These are phyloP conservation scores for slime mould (Dictyostelium discoideum) DNA, from an alignment of 78 protist species.

Conservation along the genomic window DNA sequence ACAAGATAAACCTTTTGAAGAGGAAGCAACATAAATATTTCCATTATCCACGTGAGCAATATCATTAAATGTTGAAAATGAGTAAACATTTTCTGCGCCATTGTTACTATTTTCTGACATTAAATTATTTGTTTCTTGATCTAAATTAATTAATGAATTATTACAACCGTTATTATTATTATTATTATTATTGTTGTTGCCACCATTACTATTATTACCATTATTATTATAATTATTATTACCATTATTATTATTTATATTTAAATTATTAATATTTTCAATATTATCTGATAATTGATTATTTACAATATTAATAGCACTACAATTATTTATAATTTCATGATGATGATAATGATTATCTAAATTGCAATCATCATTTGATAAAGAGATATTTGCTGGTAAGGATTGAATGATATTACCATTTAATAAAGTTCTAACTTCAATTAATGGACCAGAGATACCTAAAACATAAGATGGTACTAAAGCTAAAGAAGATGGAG, in stretches of 20 bases:
- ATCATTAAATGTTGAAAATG: constrained; percentile 60
- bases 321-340: background rate
- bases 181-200: background rate
- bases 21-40: constrained; percentile 58
- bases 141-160: background rate
- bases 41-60: constrained; percentile 62
- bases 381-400: constrained; percentile 4
- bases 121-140: background rate
- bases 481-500: constrained; percentile 27
- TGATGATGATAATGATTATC: background rate
- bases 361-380: background rate
- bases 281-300: background rate
- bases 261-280: background rate
- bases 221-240: background rate
- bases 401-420: constrained; percentile 69
- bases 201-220: background rate
- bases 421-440: constrained; percentile 43
- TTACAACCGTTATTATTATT: background rate
- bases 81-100: background rate
- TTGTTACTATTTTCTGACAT: background rate
- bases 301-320: background rate
- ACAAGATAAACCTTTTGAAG: constrained; percentile 56
- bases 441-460: constrained; percentile 55
- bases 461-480: constrained; percentile 41
- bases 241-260: background rate